Base-by-base conservation (phyloP, 164 flowering plant genomes). In the Sextonia rubra region DNA sequence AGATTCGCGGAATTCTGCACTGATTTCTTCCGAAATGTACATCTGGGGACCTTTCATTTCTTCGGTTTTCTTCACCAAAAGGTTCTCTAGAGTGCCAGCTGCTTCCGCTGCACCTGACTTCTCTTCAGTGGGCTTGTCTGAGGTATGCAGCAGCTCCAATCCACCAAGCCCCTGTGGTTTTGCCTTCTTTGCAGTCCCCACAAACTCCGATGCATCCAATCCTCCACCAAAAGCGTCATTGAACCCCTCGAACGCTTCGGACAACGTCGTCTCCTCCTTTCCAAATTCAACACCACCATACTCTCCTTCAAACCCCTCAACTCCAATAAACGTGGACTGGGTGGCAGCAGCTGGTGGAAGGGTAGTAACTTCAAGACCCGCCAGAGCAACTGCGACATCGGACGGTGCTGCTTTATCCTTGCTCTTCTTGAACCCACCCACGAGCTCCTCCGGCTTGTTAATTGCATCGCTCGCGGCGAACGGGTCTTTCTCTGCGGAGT, bases 31-130 rank as follows among this genome's bases (percentile, higher is more conserved):
- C 5, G 77, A 73, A 62, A 91, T 82, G 66, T 82, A 87, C 94
- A 95, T 87, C 74, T 95, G 97, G 18, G 99, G 98, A 37, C 94
- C 97, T 81, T 88, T 93, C 98, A 88, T 91, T 78, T 91, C 96
- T 60, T 56, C 20, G 15, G 88, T 83, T 71, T 85, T 87, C 81
- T 82, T 85, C 76, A 89, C 93, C 80, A 94, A 77, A 71, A 89
- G 78, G 67, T 87, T 86, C 63, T 95, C 98, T 72, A 95, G 92
- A 47, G 87, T 83, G 22, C 85, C 85, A 37, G 78, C 80, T 56
- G 77, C 84, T 60, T 73, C 77, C 30, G 80, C 77, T 61, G 84
- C 80, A 32, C 79, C 58, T 47, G 82, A 24, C 27, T 18, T 37
- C 24, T 71, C 26, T 52, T 20, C 66, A 66, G 80, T 88, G 73